Conservation (phyloP, 495 filamentous ascomycete species). For the Penicillium bialowiezense region DNA sequence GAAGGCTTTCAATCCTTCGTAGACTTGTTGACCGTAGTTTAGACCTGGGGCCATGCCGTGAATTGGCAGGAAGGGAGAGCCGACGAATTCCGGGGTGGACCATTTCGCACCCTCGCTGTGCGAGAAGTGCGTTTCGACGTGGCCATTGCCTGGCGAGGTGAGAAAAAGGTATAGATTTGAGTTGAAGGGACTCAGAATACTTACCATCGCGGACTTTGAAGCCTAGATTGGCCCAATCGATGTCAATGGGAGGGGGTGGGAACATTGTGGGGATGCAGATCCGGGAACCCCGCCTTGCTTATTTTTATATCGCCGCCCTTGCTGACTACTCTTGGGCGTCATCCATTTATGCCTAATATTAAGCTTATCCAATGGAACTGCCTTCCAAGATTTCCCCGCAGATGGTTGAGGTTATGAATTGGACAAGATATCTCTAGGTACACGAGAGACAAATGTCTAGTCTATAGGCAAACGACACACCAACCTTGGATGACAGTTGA, state of each 20-base stretch:
- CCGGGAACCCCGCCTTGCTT: too few relatives aligned
- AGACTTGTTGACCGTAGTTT: slow-evolving; percentile 93
- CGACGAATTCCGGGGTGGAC: slow-evolving; percentile 68
- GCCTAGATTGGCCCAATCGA: slow-evolving; percentile 87
- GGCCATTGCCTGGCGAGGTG: slow-evolving; percentile 23
- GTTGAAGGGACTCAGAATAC: background rate
- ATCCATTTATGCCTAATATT: too few relatives aligned
- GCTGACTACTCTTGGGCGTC: too few relatives aligned
- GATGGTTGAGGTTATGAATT: too few relatives aligned
- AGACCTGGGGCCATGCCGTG: slow-evolving; percentile 89
- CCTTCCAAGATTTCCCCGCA: too few relatives aligned
- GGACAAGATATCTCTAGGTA: too few relatives aligned
- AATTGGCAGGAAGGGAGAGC: slow-evolving; percentile 73
- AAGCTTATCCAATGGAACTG: too few relatives aligned
- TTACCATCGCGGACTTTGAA: slow-evolving; percentile 87
- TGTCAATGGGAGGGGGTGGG: slow-evolving; percentile 72
- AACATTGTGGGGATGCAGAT: slow-evolving; percentile 43
- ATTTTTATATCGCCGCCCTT: too few relatives aligned
- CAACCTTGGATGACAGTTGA: too few relatives aligned
- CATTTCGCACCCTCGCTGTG: slow-evolving; percentile 52
- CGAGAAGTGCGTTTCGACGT: slow-evolving; percentile 36
- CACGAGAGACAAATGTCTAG: too few relatives aligned
- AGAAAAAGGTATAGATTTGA: too few relatives aligned
- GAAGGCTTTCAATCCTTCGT: slow-evolving; percentile 92
- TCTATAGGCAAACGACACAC: too few relatives aligned